Evolutionary conservation across 2,329 filamentous ascomycete species (phyloP), one percentile per base, ranked within the genome.

Genomic region (Diaporthe sp.): DNA sequence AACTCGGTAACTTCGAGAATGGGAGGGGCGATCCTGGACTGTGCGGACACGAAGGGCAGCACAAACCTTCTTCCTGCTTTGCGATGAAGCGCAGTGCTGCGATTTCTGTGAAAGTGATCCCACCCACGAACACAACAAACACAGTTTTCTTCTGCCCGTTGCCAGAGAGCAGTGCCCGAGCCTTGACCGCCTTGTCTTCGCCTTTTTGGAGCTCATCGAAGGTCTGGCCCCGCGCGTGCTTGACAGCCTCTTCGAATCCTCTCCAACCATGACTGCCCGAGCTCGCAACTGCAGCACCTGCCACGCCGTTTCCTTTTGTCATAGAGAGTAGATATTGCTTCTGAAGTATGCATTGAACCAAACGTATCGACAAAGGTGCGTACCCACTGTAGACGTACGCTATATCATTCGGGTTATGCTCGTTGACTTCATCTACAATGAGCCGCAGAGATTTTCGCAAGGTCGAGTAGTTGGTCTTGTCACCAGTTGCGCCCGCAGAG

Each of bases 301-400:
- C 85, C 53, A 84, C 85, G 60, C 85, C 88, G 22, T 89, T 90
- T 42, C 94, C 93, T 79, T 91, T 92, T 71, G 91, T 92, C 15
- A 96, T 89, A 6, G 90, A 92, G 74, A 93, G 87, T 42, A 99
- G 87, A 79, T 96, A 94, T 74, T 95, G 92, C 84, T 99, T 99
- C 83, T 98, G 96, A 65, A 99, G 86, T 68, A 98, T 91, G 82
- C 95, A 97, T 84, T 99, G 97, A 8, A 99, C 93, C 6, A 99
- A 90, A 22, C 97, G 93, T 72, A 98, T 91, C 60, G 95, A 98
- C 17, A 99, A 89, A 0, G 97, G 97, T 6, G 97, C 97, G 82
- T 98, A 99, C 71, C 97, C 97, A 78, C 95, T 98, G 85, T 98
- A 99, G 15, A 98, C 96, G 81, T 99, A 99, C n/a, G 96, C 94